phyloP scores from a whole-genome alignment of 73 alveolate genomes.

The Stentor roeselii region DNA sequence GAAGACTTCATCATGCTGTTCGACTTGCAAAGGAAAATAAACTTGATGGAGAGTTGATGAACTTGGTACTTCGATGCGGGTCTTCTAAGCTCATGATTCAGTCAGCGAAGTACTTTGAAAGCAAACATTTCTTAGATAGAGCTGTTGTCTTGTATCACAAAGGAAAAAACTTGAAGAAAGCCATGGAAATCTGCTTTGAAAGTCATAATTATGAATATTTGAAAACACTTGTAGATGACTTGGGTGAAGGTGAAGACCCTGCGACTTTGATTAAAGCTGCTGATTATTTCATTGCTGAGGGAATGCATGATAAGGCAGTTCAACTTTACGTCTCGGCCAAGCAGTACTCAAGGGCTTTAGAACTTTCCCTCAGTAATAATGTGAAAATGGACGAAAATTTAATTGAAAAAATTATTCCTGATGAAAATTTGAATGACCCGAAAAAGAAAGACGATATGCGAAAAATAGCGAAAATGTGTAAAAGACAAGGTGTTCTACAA shows the following conservation, averaged over 20 bases:
- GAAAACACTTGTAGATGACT: constrained; percentile 41
- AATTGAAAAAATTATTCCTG: constrained; percentile 47
- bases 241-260: constrained; percentile 78
- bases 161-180: constrained; percentile 93
- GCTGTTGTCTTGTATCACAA: constrained; percentile 84
- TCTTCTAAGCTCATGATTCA: constrained; percentile 79
- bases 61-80: constrained; percentile 75
- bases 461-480: constrained; percentile 85
- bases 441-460: constrained; percentile 70
- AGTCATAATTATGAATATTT: constrained; percentile 52
- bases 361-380: constrained; percentile 75
- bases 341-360: constrained; percentile 85
- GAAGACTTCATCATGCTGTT: constrained; percentile 92
- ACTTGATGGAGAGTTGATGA: constrained; percentile 79
- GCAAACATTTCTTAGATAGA: constrained; percentile 76
- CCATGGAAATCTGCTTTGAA: constrained; percentile 70
- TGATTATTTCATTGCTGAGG: constrained; percentile 70
- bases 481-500: constrained; percentile 86
- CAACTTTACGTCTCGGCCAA: constrained; percentile 73
- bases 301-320: constrained; percentile 88
- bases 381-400: constrained; percentile 80
- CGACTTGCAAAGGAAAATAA: constrained; percentile 92
- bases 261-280: constrained; percentile 69
- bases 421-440: constrained; percentile 75
- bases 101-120: constrained; percentile 92